Base-by-base conservation (phyloP, 2,329 filamentous ascomycete genomes). In the Aspergillus sergii region DNA sequence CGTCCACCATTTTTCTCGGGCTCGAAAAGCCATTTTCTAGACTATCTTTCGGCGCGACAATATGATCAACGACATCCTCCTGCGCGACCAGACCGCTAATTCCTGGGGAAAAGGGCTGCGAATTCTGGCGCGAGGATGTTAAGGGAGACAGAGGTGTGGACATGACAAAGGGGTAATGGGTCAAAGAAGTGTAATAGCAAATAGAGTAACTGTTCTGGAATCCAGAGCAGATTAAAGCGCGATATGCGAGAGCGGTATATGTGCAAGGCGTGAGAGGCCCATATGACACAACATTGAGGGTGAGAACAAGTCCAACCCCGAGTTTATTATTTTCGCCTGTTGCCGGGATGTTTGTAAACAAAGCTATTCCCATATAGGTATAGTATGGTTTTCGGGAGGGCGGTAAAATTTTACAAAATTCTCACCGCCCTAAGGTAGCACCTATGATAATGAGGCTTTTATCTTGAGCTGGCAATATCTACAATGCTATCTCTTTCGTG, bases 51-150 rank as follows among this genome's bases (percentile, higher is more conserved):
- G 58, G 59, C 62, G 55, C 57, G 41, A 65, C 56, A 36, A 61
- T 66, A 32, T 66, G 62, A 51, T 68, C 68, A 60, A 66, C 64
- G 32, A 45, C 63, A 34, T 56, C 57, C 26, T 67, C 69, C 36
- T 59, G 66, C 32, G 60, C 61, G 39, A 64, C 62, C 34, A 62
- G 59, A 32, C 60, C 64, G 39, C 63, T 64, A 43, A 64, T 68
- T 59, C 64, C 67, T 46, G 71, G 69, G n/a, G 74, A 78, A 36
- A 71, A 70, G 55, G 71, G 71, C 64, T 79, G 76, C 48, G 73
- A 73, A 66, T 81, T 81, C 63, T 80, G 78, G 64, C 73, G 76
- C 51, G 78, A 79, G 30, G 78, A 71, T 46, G 78, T 77, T 53
- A 81, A 72, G n/a, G 76, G 75, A 6, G 76, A 79, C 36, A 81